phyloP scores from a whole-genome alignment of 2,329 filamentous ascomycete species.

The Arthroderma sp. region DNA sequence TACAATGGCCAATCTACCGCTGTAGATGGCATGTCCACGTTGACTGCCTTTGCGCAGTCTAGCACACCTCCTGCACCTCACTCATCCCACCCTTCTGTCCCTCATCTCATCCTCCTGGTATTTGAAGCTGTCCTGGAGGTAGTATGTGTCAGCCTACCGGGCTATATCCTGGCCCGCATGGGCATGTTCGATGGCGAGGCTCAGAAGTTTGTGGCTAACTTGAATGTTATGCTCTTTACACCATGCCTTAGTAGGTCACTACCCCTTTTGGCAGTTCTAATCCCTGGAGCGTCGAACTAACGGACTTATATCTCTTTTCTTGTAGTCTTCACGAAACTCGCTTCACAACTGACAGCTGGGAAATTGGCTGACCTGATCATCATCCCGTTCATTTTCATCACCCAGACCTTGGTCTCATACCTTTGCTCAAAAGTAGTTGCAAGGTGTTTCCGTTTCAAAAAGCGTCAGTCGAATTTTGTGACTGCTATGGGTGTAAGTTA shows the following conservation, averaged over 20 bases:
- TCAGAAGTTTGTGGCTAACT: constrained; percentile 91
- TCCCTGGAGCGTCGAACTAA: neutral
- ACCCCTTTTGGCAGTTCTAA: neutral
- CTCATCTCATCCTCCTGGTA: constrained; percentile 62
- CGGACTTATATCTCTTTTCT: constrained; percentile 4
- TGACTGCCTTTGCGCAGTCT: too few species aligned
- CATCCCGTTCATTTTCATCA: constrained; percentile 85
- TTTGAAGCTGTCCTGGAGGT: constrained; percentile 93
- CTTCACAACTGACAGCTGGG: constrained; percentile 81
- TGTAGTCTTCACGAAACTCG: constrained; percentile 88
- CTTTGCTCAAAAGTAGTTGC: constrained; percentile 57
- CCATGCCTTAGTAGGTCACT: constrained; percentile 67
- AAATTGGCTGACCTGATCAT: constrained; percentile 83
- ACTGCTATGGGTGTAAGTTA: constrained; percentile 72
- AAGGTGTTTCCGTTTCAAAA: constrained; percentile 65
- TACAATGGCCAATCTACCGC: neutral
- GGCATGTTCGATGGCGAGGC: constrained; percentile 92
- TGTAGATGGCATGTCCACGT: neutral
- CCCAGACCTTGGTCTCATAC: constrained; percentile 82
- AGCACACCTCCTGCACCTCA: constrained; percentile 12
- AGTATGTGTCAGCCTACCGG: constrained; percentile 84
- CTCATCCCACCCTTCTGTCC: constrained; percentile 35
- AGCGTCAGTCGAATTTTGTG: constrained; percentile 83
- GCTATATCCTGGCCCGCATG: constrained; percentile 78
- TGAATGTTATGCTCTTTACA: constrained; percentile 93